A percentile compares a stretch with the other conserved stretches of the same genome.
Conservation (phyloP, 257 asterid species). For the Misopates orontium region DNA sequence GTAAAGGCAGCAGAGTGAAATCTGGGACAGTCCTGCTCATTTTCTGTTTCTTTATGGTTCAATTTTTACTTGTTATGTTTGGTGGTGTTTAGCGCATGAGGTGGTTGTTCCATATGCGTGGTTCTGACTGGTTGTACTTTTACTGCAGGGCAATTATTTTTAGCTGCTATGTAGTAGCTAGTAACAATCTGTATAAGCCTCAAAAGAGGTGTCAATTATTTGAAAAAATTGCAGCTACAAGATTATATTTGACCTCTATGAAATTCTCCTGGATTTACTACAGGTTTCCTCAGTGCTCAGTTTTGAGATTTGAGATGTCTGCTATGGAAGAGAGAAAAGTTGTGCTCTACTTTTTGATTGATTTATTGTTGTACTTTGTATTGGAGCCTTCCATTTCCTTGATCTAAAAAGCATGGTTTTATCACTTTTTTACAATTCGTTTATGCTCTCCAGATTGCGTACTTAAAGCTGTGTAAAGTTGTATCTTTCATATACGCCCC, state of each 20-base stretch:
- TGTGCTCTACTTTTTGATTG: no score
- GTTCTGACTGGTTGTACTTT: slow-evolving; percentile 36
- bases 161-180: slow-evolving; percentile 35
- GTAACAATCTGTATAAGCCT: slow-evolving; percentile 45
- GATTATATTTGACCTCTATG: slow-evolving; percentile 13
- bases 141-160: slow-evolving; percentile 46
- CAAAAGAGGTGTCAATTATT: slow-evolving; percentile 32
- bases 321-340: no score
- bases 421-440: no score
- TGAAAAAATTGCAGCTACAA: slow-evolving; percentile 39
- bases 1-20: slow-evolving; percentile 34
- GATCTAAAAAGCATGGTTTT: no score
- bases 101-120: slow-evolving; percentile 32
- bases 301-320: no score
- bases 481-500: no score
- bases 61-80: not conserved
- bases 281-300: no score
- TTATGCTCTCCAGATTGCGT: no score
- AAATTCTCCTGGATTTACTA: no score
- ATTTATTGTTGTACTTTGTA: no score
- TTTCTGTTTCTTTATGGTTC: slow-evolving; percentile 9
- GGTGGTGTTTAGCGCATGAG: slow-evolving; percentile 42
- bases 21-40: slow-evolving; percentile 27
- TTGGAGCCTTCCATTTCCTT: no score
- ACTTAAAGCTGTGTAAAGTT: no score